Base-by-base conservation (phyloP, 2,329 filamentous ascomycete genomes). In the Ascosphaera pollenicola region DNA sequence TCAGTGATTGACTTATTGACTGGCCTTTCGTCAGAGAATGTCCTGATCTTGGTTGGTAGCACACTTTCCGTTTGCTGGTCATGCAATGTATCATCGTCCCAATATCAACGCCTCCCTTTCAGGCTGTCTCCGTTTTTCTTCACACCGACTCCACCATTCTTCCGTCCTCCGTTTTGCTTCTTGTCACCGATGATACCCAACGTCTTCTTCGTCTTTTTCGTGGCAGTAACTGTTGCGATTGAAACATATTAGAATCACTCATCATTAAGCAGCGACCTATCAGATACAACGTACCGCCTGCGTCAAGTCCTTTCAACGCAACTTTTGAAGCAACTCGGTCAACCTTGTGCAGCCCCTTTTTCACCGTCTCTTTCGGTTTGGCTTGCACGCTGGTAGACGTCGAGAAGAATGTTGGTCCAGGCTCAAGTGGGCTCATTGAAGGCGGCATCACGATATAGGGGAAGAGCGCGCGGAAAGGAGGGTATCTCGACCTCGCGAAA, bases 251-350 rank as follows among this genome's bases (percentile, higher is more conserved):
- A 42, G 42, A 28, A 30, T 21, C 38, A 37, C 19, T 18, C 2
- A 32, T 24, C 17, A n/a, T 3, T 16, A 10, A 16, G 7, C 17
- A 15, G 37, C 42, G 43, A 26, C 11, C 41, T 21, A 38, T 17
- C 13, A 40, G 32, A 44, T 37, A 21, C 28, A 8, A 53, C 70
- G 42, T 66, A 75, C 71, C 64, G 43, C 69, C 68, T 47, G 63
- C 70, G 56, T 77, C 67, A 44, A 75, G 73, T 36, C 71, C 72
- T 56, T 69, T 69, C 17, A 75, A 66, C 8, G 66, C 64, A 18
- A 57, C 64, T 51, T 70, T 60, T 1, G 68, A 65, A 28, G 73
- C 61, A 17, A 60, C 61, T 43, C 64, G 58, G 53, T 76, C 70
- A 16, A 68, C 68, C 40, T 59, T 62, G 57, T 75, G 70, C 36